Evolutionary conservation across 768 basidiomycete species (phyloP).

Genomic region (Rhizopogon vinicolor): DNA sequence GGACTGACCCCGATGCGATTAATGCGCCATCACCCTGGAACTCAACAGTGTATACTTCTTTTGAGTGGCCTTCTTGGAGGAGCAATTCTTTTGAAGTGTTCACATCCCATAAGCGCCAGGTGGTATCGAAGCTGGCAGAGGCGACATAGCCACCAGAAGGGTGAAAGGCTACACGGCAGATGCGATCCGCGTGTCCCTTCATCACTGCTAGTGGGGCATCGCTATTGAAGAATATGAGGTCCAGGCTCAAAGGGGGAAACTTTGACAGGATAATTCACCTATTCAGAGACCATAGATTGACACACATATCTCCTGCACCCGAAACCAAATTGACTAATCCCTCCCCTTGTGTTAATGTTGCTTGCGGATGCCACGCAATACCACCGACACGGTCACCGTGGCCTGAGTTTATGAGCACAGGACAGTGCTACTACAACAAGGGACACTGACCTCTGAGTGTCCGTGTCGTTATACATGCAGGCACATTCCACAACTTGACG

Average conservation of each 20-base stretch:
- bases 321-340: constrained; percentile 80
- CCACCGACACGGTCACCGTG: constrained; percentile 92
- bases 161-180: constrained; percentile 94
- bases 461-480: constrained; percentile 75
- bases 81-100: constrained; percentile 75
- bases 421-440: not conserved
- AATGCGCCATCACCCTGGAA: constrained; percentile 95
- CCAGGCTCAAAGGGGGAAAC: not conserved
- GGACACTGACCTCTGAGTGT: constrained; percentile 60
- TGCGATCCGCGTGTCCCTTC: constrained; percentile 84
- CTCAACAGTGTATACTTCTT: constrained; percentile 93
- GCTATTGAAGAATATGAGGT: constrained; percentile 34
- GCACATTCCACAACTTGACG: constrained; percentile 94
- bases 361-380: constrained; percentile 95
- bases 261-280: constrained; percentile 42
- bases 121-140: constrained; percentile 94
- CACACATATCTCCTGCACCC: constrained; percentile 81
- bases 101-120: constrained; percentile 97
- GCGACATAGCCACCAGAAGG: constrained; percentile 92
- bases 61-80: constrained; percentile 94
- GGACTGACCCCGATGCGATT: constrained; percentile 78
- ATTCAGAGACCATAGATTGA: constrained; percentile 87
- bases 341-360: constrained; percentile 66
- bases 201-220: constrained; percentile 83
- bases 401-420: constrained; percentile 38